Base-by-base conservation (phyloP, 306 rosid genomes). In the Arachis hypogaea region DNA sequence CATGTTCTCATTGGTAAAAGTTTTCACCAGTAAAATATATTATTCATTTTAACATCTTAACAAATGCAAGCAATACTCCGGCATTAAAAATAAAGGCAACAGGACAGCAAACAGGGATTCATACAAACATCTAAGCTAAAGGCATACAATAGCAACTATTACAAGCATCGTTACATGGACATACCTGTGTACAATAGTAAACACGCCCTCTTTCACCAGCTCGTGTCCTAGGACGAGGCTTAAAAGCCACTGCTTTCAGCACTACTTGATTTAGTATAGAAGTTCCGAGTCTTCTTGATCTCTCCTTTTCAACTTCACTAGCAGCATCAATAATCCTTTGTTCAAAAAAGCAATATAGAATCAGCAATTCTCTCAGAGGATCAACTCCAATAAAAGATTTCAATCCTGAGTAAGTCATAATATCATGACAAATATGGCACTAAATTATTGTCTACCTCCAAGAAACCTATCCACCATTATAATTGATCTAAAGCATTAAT, bases 161-260 rank as follows among this genome's bases (percentile, higher is more conserved):
- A 74, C 46, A 28, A 52, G 44, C 62, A 65, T 8, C 41, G 5
- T 72, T n/a, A 62, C 71, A 69, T 60, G 60, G 46, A 67, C 11
- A 47, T 79, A 92, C 93, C 97, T 88, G 99, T 63, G 99, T 94
- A 75, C 96, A 89, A 81, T 94, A 92, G 86, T 94, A 94, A 58
- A 94, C 92, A 74, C 92, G 93, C 64, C 99, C 99, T 72, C 99
- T 87, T 82, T 76, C 88, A 50, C 96, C 96, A 62, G 96, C 96
- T 16, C 97, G 82, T 60, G 96, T 89, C 80, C 93, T 86, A 61
- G 97, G 99, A 71, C 96, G 99, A 70, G 96, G 73, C 86, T 94
- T 94, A 77, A 94, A 94, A 85, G 93, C 92, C 75, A 88, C 71
- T 61, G 99, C 92, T 82, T 94, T 97, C 63, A 28, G 93, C 76